Evolutionary conservation across 2,329 filamentous ascomycete species (phyloP).

Genomic region (Corynespora cassiicola): DNA sequence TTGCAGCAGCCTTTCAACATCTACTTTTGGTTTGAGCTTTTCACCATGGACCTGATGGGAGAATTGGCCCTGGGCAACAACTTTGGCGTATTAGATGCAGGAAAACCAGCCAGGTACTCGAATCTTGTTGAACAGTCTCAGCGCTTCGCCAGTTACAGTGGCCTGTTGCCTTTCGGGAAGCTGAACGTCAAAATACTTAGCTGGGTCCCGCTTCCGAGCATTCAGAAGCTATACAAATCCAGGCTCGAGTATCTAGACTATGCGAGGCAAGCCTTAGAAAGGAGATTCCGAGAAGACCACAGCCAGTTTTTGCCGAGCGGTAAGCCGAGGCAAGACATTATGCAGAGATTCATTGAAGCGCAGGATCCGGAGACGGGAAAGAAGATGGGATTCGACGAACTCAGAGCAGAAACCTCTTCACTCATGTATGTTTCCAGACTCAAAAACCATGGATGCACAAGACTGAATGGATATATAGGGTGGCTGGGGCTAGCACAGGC

Average conservation of each 20-base stretch:
- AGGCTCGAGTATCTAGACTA: slow-evolving; percentile 20
- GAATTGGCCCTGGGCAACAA: slow-evolving; percentile 17
- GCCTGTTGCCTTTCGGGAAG: slow-evolving; percentile 19
- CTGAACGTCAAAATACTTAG: slow-evolving; percentile 14
- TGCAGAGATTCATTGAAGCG: slow-evolving; percentile 23
- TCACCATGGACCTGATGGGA: slow-evolving; percentile 24
- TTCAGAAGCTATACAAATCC: slow-evolving; percentile 15
- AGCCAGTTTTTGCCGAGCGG: slow-evolving; percentile 11
- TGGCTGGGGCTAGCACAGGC: slow-evolving; percentile 19
- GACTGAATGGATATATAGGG: slow-evolving; percentile 6
- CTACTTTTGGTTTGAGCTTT: slow-evolving; percentile 24
- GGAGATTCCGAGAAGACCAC: slow-evolving; percentile 14
- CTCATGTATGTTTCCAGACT: slow-evolving; percentile 10
- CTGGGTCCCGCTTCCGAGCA: slow-evolving; percentile 16
- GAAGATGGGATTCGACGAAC: slow-evolving; percentile 20
- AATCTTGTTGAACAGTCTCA: slow-evolving; percentile 19
- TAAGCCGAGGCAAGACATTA: slow-evolving; percentile 20
- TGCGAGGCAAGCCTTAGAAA: slow-evolving; percentile 14
- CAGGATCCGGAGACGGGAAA: slow-evolving; percentile 17
- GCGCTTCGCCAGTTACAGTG: slow-evolving; percentile 15
- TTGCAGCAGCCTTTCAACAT: slow-evolving; percentile 17
- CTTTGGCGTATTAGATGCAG: slow-evolving; percentile 18
- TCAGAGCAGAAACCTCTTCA: slow-evolving; percentile 19
- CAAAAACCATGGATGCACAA: not conserved
- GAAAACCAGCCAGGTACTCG: slow-evolving; percentile 17